Base-by-base conservation (phyloP, 1,284 basidiomycete genomes). In the Cutaneotrichosporon dermatis region DNA sequence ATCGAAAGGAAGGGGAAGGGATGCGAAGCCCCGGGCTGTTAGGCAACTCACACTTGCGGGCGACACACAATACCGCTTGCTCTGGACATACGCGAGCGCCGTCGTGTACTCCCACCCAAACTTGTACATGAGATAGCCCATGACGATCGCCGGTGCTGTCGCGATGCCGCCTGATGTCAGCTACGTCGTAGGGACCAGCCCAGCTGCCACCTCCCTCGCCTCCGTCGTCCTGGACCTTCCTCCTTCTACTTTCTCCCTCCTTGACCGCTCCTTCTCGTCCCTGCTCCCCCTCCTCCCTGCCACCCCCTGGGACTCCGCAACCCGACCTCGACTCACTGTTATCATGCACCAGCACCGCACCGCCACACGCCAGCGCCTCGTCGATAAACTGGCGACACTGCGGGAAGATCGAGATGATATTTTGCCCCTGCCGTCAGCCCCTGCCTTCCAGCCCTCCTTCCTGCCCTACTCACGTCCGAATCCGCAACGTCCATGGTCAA, bases 61-160 rank as follows among this genome's bases (percentile, higher is more conserved):
- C 6, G 88, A 89, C 66, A 93, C 92, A 75, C 91, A 93, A 69
- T 93, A 94, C 49, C 92, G 83, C 64, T 89, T 84, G 67, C 91
- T 91, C 78, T 94, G 91, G 6, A 94, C 90, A 69, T 88, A 81
- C 62, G 88, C 86, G 52, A 93, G 79, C 0, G 91, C 89, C 52
- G 90, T 85, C 74, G 92, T 88, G 44, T 67, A 92, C 36, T 85
- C 85, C 57, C 92, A 81, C 40, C 85, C 83, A 74, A 85, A 86
- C 67, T 88, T 83, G 66, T 88, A 86, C 91, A 93, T 94, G 36
- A 91, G 87, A 70, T 90, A 94, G 84, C 92, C 92, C 57, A 93
- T 88, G 37, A 92, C 89, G 58, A 94, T 91, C 0, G 90, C 85
- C 0, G 91, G 90, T 0, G 90, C 90, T 10, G 92, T 82, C 55